A percentile compares a stretch with the other conserved stretches of the same genome.
Conservation (phyloP, 768 basidiomycete genomes). For the Candolleomyces eurysporus region DNA sequence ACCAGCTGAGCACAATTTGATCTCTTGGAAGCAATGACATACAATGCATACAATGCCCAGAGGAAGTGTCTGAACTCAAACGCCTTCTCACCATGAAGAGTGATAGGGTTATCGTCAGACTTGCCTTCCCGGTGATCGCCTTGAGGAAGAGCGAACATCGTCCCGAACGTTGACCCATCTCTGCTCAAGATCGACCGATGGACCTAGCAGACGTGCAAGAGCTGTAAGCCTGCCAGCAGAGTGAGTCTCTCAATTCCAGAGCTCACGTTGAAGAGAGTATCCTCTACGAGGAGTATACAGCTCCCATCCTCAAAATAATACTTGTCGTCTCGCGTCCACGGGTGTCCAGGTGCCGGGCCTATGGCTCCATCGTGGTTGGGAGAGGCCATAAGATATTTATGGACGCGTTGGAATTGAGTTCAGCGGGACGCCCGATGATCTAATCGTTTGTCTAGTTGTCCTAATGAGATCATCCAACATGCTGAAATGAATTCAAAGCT, state of each 20-base stretch:
- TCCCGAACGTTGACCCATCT: conserved; percentile 62
- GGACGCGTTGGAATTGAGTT: too few species aligned
- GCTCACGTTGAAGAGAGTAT: conserved; percentile 48
- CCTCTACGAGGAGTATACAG: conserved; percentile 59
- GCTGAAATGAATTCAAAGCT: too few species aligned
- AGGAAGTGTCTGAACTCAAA: conserved; percentile 72
- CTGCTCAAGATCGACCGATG: conserved; percentile 59
- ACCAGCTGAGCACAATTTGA: neutral
- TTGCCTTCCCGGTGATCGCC: conserved; percentile 52
- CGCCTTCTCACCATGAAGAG: conserved; percentile 59
- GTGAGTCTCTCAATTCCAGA: too few species aligned
- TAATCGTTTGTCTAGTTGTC: too few species aligned
- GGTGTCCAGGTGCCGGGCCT: too few species aligned
- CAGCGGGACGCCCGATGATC: too few species aligned
- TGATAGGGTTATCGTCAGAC: conserved; percentile 64
- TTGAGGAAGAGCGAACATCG: conserved; percentile 69
- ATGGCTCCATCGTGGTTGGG: too few species aligned
- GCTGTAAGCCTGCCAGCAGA: neutral
- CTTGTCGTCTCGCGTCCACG: conserved; percentile 39
- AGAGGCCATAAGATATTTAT: too few species aligned
- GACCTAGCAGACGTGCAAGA: conserved; percentile 34
- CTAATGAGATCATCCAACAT: too few species aligned
- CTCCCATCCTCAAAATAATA: conserved; percentile 72
- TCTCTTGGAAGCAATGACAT: conserved; percentile 21
- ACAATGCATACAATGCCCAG: conserved; percentile 78